Percentiles rank a stretch among this genome's conserved stretches.
Conservation (phyloP, 352 stramenopile genomes). For the Phytophthora cryptogea region DNA sequence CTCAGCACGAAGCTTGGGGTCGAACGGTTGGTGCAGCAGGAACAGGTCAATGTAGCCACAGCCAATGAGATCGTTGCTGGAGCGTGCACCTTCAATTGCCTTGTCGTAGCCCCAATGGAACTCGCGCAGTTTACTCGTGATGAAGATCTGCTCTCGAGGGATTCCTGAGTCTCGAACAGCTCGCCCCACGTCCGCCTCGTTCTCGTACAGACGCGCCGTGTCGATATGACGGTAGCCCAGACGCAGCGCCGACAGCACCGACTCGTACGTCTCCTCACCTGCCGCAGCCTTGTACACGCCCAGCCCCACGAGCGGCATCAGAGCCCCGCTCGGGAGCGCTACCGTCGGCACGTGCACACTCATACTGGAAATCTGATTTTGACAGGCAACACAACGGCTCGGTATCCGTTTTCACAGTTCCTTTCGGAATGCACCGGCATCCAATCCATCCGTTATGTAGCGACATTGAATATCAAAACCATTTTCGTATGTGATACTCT, state of each 20-base stretch:
- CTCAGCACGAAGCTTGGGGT: constrained; percentile 39
- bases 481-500: no score
- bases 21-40: constrained; percentile 70
- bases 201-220: constrained; percentile 83
- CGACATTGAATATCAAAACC: no score
- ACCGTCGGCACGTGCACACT: constrained; percentile 14
- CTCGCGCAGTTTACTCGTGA: constrained; percentile 77
- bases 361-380: constrained; percentile 14
- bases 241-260: constrained; percentile 48
- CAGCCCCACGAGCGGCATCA: constrained; percentile 47
- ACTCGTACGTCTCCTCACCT: constrained; percentile 38
- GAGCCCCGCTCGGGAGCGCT: constrained; percentile 38
- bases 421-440: no score
- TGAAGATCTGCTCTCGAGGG: constrained; percentile 67
- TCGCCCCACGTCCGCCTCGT: constrained; percentile 76
- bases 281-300: constrained; percentile 49
- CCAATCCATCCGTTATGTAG: no score
- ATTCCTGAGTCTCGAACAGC: constrained; percentile 65
- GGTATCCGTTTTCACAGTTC: not conserved
- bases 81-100: constrained; percentile 46
- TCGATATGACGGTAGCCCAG: constrained; percentile 87
- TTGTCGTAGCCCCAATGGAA: constrained; percentile 75
- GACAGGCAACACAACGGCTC: not conserved
- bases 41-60: constrained; percentile 82
- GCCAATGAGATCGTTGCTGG: constrained; percentile 62